Percentiles rank a stretch among this genome's conserved stretches.
Evolutionary conservation across 2,329 filamentous ascomycete species (phyloP).

Genomic region (Macrophomina pseudophaseolina): DNA sequence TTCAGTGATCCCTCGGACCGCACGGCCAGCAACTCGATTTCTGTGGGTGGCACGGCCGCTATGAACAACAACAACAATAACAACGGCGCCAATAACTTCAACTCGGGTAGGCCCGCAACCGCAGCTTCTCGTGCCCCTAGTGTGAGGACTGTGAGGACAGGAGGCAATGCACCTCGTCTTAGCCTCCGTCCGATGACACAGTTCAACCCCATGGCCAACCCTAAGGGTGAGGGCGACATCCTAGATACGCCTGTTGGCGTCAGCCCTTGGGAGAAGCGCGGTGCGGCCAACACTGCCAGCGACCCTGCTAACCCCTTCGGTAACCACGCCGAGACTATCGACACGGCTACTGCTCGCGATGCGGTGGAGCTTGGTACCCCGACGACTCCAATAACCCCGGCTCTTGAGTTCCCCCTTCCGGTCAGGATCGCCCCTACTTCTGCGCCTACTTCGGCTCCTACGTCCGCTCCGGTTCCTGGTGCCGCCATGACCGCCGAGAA

Average conservation of each 20-base stretch:
- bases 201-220: slow-evolving; percentile 52
- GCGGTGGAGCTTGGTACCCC: slow-evolving; percentile 23
- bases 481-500: background rate
- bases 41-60: background rate
- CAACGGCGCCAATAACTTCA: slow-evolving; percentile 7
- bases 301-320: slow-evolving; percentile 43
- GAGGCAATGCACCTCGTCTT: slow-evolving; percentile 72
- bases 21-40: background rate
- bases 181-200: slow-evolving; percentile 85
- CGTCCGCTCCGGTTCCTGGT: slow-evolving; percentile 3
- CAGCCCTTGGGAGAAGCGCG: slow-evolving; percentile 48
- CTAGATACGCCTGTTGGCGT: slow-evolving; percentile 11
- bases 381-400: slow-evolving; percentile 15
- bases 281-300: slow-evolving; percentile 37
- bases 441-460: slow-evolving; percentile 14
- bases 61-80: background rate
- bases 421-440: slow-evolving; percentile 14
- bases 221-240: slow-evolving; percentile 2
- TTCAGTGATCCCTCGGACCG: slow-evolving; percentile 3
- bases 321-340: slow-evolving; percentile 43
- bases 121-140: slow-evolving; percentile 37
- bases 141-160: slow-evolving; percentile 51
- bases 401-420: slow-evolving; percentile 13
- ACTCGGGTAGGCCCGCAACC: background rate
- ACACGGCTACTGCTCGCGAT: slow-evolving; percentile 34